Evolutionary conservation across 768 basidiomycete genomes (phyloP).

Genomic region (Rhodotorula babjevae): DNA sequence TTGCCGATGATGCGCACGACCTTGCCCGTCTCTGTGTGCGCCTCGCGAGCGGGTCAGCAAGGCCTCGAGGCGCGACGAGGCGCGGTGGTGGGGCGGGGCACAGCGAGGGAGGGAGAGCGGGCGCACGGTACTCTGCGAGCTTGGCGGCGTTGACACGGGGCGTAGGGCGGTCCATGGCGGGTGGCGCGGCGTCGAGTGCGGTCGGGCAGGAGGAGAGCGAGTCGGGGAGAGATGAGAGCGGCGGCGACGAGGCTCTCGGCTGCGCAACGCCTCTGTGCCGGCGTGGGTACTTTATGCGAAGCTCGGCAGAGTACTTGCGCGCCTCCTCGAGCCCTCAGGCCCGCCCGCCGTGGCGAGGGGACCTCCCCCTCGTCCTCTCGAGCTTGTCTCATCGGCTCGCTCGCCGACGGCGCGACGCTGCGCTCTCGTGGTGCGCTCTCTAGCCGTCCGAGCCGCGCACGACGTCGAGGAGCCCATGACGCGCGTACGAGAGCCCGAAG

Average conservation of each 20-base stretch:
- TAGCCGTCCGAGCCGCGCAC: too few species aligned
- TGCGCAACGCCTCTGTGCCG: too few species aligned
- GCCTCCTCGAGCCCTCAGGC: too few species aligned
- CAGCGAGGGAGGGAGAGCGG: not conserved
- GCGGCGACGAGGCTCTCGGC: not conserved
- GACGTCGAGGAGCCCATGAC: too few species aligned
- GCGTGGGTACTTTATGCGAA: too few species aligned
- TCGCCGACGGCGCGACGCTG: too few species aligned
- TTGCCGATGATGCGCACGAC: slow-evolving; percentile 27
- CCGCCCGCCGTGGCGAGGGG: too few species aligned
- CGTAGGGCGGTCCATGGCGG: slow-evolving; percentile 35
- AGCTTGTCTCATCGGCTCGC: too few species aligned
- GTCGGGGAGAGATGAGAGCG: not conserved
- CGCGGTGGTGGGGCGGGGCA: not conserved
- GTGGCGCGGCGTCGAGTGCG: not conserved
- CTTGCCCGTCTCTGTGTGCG: slow-evolving; percentile 8
- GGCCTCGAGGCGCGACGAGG: not conserved
- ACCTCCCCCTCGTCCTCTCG: too few species aligned
- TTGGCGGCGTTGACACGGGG: slow-evolving; percentile 29
- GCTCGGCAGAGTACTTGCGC: too few species aligned
- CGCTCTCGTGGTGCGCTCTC: not conserved
- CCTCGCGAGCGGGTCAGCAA: too few species aligned
- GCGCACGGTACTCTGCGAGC: slow-evolving; percentile 15
- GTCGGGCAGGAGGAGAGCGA: not conserved
- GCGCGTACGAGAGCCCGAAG: too few species aligned